Percentiles rank a stretch among this genome's conserved stretches.
These are phyloP conservation scores for Epichloe gansuensis DNA, from an alignment of 2,329 filamentous ascomycete genomes.

Conservation along the genomic window DNA sequence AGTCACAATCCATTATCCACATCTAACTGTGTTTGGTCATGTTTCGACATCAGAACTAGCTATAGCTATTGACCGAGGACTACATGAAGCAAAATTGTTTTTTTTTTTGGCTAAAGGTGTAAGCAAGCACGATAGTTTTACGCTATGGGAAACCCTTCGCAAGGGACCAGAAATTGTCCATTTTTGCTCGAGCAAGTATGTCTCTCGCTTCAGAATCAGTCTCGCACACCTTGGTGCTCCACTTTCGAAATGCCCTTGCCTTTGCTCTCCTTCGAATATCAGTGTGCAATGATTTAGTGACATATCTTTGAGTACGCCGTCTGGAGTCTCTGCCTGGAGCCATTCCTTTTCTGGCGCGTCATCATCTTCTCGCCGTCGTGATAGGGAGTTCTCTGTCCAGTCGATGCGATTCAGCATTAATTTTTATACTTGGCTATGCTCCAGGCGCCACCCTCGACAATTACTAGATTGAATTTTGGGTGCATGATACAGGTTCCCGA, in stretches of 20 bases:
- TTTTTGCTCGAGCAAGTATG: slow-evolving; percentile 64
- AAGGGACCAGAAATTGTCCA: slow-evolving; percentile 91
- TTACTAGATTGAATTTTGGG: slow-evolving; percentile 75
- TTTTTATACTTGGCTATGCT: slow-evolving; percentile 80
- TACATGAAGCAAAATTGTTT: no score
- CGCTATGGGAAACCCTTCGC: slow-evolving; percentile 48
- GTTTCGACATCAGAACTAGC: no score
- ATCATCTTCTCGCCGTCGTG: slow-evolving; percentile 48
- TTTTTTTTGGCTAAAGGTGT: background rate
- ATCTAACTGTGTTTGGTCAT: no score
- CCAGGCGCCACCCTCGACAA: slow-evolving; percentile 83
- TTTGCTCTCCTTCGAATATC: slow-evolving; percentile 85
- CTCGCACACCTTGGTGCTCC: slow-evolving; percentile 84
- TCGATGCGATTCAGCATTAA: slow-evolving; percentile 88
- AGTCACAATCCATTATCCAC: no score
- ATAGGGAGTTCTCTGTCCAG: slow-evolving; percentile 80
- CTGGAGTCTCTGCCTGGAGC: slow-evolving; percentile 68
- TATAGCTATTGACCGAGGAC: no score
- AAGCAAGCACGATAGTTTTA: background rate
- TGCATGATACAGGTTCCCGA: slow-evolving; percentile 89
- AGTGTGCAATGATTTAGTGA: slow-evolving; percentile 70
- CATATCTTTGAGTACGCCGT: slow-evolving; percentile 69
- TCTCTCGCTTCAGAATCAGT: slow-evolving; percentile 83
- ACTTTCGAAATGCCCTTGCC: slow-evolving; percentile 68
- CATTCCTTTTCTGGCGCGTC: slow-evolving; percentile 56